phyloP scores from a whole-genome alignment of 2,329 filamentous ascomycete genomes.

The Penicillium sp. region DNA sequence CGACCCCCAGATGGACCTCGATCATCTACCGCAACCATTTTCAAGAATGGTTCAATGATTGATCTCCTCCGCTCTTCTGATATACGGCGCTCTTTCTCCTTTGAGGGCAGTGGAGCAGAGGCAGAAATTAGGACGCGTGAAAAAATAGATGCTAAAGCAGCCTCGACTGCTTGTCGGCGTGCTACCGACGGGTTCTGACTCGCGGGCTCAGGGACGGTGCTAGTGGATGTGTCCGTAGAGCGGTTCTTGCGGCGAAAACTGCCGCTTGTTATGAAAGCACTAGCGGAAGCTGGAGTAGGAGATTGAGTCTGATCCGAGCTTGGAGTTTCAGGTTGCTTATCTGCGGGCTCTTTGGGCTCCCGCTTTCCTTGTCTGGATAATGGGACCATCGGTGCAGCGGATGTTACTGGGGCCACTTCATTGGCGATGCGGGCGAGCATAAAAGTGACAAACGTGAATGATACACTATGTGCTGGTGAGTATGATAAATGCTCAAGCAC shows the following conservation, averaged over 20 bases:
- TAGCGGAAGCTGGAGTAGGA: conserved; percentile 23
- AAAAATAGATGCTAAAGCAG: conserved; percentile 64
- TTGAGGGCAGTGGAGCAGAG: conserved; percentile 35
- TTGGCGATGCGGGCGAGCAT: conserved; percentile 64
- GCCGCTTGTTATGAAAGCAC: conserved; percentile 30
- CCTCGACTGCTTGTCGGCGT: conserved; percentile 60
- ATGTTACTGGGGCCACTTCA: conserved; percentile 50
- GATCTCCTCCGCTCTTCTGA: conserved; percentile 63
- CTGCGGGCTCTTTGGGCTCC: conserved; percentile 2
- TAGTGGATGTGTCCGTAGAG: conserved; percentile 28
- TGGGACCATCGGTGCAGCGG: conserved; percentile 4
- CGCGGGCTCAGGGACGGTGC: neutral
- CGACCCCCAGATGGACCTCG: conserved; percentile 33
- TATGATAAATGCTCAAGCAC: conserved; percentile 72
- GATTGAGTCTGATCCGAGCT: conserved; percentile 6
- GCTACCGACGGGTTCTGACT: conserved; percentile 45
- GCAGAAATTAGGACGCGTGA: conserved; percentile 61
- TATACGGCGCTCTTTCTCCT: conserved; percentile 59
- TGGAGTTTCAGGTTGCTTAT: conserved; percentile 1
- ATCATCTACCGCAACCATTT: conserved; percentile 37
- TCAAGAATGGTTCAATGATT: conserved; percentile 69
- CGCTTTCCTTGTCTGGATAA: conserved; percentile 4
- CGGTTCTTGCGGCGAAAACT: conserved; percentile 31
- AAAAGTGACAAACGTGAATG: conserved; percentile 81
- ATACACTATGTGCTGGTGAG: conserved; percentile 77